Conservation (phyloP, 176 grass and related monocot genomes). For the Stipa capillata region DNA sequence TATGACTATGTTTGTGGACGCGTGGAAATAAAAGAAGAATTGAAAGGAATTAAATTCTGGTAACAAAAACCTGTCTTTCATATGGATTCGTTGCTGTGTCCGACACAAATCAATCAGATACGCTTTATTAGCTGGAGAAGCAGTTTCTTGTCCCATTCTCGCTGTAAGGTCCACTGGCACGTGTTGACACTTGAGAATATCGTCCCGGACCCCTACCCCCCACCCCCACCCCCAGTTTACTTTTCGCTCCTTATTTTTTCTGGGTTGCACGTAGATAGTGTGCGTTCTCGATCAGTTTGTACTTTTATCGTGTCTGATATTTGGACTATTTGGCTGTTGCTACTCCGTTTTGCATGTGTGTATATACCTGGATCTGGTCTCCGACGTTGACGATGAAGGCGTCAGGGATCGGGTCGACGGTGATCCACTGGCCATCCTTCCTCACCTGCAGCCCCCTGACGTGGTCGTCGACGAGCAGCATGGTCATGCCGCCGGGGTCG, state of each 20-base stretch:
- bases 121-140: neutral
- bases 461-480: constrained; percentile 68
- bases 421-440: constrained; percentile 44
- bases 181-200: neutral
- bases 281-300: neutral
- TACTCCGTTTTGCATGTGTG: neutral
- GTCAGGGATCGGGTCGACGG: constrained; percentile 41
- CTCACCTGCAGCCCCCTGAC: constrained; percentile 62
- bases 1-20: no score
- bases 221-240: neutral
- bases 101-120: neutral
- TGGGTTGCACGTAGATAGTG: neutral
- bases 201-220: neutral
- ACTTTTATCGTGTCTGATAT: neutral
- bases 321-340: neutral
- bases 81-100: neutral
- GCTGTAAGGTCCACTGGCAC: neutral
- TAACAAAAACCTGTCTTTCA: neutral
- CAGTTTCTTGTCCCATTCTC: neutral
- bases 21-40: no score
- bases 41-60: no score
- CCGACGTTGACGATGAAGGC: constrained; percentile 84
- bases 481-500: constrained; percentile 81
- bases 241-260: neutral
- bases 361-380: constrained; percentile 78